Base-by-base conservation (phyloP, 768 basidiomycete genomes). In the Boletus edulis region DNA sequence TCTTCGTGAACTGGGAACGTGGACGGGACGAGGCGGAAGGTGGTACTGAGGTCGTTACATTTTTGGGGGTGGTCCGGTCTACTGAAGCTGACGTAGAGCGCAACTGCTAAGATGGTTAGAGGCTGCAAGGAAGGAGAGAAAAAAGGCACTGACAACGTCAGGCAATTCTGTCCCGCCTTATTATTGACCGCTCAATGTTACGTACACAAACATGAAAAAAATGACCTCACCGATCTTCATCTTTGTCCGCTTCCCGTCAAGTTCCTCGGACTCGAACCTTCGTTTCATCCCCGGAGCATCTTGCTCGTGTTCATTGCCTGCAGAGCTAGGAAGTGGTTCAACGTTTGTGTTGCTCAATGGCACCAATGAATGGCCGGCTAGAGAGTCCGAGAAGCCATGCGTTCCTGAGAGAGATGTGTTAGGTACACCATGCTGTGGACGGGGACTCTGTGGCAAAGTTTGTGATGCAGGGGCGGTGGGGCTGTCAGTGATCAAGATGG, bases 261-360 rank as follows among this genome's bases (percentile, higher is more conserved):
- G 72, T 55, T 88, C 87, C 49, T 84, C 85, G 17, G 77, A 76
- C 46, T 85, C 84, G 58, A 86, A 73, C 68, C 90, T 91, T 57
- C 90, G 79, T 67, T 92, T 93, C 58, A 84, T 76, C 17, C 78
- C 81, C 52, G 85, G 83, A n/a, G 69, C 59, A 51, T 89, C 87
- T 56, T 77, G 76, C 50, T 90, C 88, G 48, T 82, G 66, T 4
- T 68, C 72, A 24, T 48, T 60, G n/a, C 22, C 29, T 27, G 41
- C 29, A 42, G 63, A 56, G 18, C 37, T 20, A 41, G 54, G 37
- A 32, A 56, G 58, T n/a, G 59, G 13, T 22, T 51, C 57, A 20
- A 57, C 52, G 41, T 47, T 56, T 32, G 63, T 46, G 34, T 35
- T 60, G 39, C 35, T 56, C 48, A 56, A 49, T 15, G 62, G 57